Evolutionary conservation across 1,284 basidiomycete species (phyloP), one percentile per base, ranked within the genome.

Genomic region (Cerrena zonata): DNA sequence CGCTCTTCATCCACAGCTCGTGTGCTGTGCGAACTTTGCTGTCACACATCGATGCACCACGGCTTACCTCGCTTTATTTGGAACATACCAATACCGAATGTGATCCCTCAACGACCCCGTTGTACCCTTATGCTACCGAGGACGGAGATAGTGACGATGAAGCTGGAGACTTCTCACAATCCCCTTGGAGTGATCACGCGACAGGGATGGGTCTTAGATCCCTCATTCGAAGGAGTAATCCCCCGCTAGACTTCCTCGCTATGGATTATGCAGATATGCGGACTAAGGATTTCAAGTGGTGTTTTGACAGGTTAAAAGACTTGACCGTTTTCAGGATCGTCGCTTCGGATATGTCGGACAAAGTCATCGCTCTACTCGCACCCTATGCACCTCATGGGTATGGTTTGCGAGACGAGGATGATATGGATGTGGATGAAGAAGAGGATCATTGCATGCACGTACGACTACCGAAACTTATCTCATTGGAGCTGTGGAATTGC

Each of bases 261-360:
- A 89, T 89, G 86, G 82, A 88, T 60, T 84, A 82, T 56, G 82
- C 81, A 45, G 86, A 88, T 65, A 80, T 87, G 77, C 79, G 86
- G 39, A 87, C 84, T 44, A 88, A 87, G 65, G 86, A 89, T 62
- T 89, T 89, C 61, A 61, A 60, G 34, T 86, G 79, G 70, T 69
- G 80, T 42, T 89, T 89, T 56, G 75, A 78, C 52, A 69, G 72
- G 37, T 67, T 86, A 18, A 59, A 62, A 0, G 51, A 63, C 25
- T 68, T 89, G 46, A 75, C 77, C 58, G 75, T 79, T 47, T 89
- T 89, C 62, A 71, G 75, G 47, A 86, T 89, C 58, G 79, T 82
- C 53, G 86, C 82, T 18, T 86, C 83, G 7, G 86, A 89, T 63
- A 85, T 89, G 86, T 84, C 83, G 24, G 74, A 89, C 66, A 77